Percentiles rank a stretch among this genome's conserved stretches.
Conservation (phyloP, 2,329 filamentous ascomycete species). For the Pestalotiopsis sp. region DNA sequence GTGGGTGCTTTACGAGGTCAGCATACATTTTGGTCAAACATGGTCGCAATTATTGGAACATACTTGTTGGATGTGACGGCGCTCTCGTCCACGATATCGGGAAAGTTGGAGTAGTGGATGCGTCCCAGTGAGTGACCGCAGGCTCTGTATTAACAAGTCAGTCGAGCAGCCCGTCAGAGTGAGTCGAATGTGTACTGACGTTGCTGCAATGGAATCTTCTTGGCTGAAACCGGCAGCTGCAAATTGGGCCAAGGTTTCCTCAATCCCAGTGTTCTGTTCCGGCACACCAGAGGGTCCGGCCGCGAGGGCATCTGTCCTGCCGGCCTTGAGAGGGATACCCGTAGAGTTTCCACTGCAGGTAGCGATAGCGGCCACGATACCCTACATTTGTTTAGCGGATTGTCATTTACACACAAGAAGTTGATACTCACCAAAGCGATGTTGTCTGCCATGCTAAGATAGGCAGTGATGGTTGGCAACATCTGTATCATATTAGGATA, state of each 20-base stretch:
- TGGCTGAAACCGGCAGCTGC: constrained; percentile 8
- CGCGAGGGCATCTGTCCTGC: constrained; percentile 1
- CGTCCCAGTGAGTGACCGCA: constrained; percentile 8
- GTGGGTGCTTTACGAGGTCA: background rate
- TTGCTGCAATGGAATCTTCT: constrained; percentile 4
- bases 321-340: constrained; percentile 4
- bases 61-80: constrained; percentile 11
- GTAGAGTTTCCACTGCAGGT: constrained; percentile 9
- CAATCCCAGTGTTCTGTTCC: background rate
- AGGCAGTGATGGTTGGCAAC: constrained; percentile 7
- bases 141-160: background rate
- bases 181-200: background rate
- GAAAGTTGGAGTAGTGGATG: constrained; percentile 11
- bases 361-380: constrained; percentile 6
- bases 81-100: constrained; percentile 6
- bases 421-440: background rate
- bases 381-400: background rate
- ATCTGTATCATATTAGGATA: constrained; percentile 5
- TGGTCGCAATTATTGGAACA: background rate
- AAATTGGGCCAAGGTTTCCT: constrained; percentile 5
- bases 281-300: constrained; percentile 9
- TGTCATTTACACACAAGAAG: background rate
- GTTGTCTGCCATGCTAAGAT: constrained; percentile 12
- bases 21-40: background rate
- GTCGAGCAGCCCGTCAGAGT: background rate